Percentiles rank a stretch among this genome's conserved stretches.
Conservation (phyloP, 441 rosid species). For the Erodium trifolium region DNA sequence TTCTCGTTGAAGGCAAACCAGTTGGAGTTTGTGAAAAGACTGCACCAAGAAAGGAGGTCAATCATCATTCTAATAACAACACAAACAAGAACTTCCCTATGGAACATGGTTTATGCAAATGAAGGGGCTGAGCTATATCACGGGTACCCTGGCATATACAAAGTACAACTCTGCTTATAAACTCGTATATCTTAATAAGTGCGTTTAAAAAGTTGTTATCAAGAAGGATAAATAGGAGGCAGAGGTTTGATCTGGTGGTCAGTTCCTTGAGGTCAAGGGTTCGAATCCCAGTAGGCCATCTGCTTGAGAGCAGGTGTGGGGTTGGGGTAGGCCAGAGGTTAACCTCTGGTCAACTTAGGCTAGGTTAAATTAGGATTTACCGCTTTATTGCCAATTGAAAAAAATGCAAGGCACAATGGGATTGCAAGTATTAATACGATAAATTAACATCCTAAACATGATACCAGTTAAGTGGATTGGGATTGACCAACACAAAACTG, state of each 20-base stretch:
- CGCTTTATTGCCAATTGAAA: too few species aligned
- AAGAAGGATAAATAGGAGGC: not conserved
- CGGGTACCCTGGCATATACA: not conserved
- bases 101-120: not conserved
- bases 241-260: too few species aligned
- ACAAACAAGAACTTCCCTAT: not conserved
- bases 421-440: not conserved
- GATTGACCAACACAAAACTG: too few species aligned
- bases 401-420: not conserved
- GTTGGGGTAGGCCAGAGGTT: too few species aligned
- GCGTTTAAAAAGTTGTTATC: not conserved
- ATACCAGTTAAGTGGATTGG: constrained; percentile 14
- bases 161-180: not conserved
- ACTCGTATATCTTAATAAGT: not conserved
- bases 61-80: not conserved
- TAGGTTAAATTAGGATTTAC: too few species aligned
- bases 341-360: too few species aligned
- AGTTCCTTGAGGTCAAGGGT: too few species aligned
- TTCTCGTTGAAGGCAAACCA: constrained; percentile 92
- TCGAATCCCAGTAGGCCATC: too few species aligned
- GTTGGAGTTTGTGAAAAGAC: constrained; percentile 84
- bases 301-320: too few species aligned
- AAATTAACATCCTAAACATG: not conserved
- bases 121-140: not conserved
- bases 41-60: constrained; percentile 28